Evolutionary conservation across 768 basidiomycete species (phyloP), one percentile per base, ranked within the genome.

Genomic region (Kwoniella dendrophila): DNA sequence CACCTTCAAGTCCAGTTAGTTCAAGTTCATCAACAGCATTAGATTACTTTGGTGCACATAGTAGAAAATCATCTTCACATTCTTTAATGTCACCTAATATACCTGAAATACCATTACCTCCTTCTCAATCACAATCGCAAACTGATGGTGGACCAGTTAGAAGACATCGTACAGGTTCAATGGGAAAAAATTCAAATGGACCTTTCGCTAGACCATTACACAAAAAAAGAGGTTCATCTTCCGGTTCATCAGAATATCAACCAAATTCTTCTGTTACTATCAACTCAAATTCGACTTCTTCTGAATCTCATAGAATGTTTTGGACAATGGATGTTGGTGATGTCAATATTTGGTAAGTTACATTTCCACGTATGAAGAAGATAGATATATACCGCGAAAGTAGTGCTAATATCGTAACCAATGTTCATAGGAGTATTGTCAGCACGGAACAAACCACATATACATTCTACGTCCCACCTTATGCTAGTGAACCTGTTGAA

Each of bases 261-360:
- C 41, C 45, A n/a, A 38, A 16, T 18, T 50, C 60, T 27, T n/a
- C 44, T 41, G 61, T 58, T 56, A 58, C 47, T 45, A 14, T n/a
- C n/a, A n/a, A n/a, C n/a, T n/a, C n/a, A n/a, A n/a, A n/a, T n/a
- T n/a, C n/a, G n/a, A n/a, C 34, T 34, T 52, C 48, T 2, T 51
- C 63, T 10, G 63, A 65, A 14, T 38, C 16, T 26, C 55, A 55
- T 43, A 36, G 57, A 22, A 49, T 49, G 49, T 56, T 33, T n/a
- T 74, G 73, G 73, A 68, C 64, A 1, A 32, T 74, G 53, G 59
- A 62, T 33, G 73, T 74, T 11, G 73, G 70, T n/a, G 73, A 74
- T 36, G 52, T 44, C 4, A 67, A 66, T 38, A 57, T 71, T 30
- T 74, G 72, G 69, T 71, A 36, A 61, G 66, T 66, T 6, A n/a